phyloP scores from a whole-genome alignment of 352 stramenopile species.

The Achlya hypogyna region DNA sequence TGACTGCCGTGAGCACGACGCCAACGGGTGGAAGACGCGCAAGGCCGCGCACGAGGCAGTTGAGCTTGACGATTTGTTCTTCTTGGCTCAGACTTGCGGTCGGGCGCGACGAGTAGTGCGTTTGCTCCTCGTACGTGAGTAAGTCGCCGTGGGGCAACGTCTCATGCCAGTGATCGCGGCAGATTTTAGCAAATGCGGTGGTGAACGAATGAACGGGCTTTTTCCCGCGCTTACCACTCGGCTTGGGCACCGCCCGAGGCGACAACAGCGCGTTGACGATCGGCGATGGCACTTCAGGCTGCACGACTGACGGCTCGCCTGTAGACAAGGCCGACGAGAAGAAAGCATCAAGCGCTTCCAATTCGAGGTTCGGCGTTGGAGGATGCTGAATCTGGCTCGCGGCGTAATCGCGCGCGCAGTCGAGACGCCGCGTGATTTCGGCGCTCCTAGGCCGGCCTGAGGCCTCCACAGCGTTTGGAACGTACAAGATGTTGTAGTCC shows the following conservation, averaged over 20 bases:
- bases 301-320: background rate
- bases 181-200: slow-evolving; percentile 11
- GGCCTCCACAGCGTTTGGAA: background rate
- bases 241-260: background rate
- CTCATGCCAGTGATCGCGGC: slow-evolving; percentile 12
- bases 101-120: slow-evolving; percentile 8
- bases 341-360: slow-evolving; percentile 11
- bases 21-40: slow-evolving; percentile 4
- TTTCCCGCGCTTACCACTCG: background rate
- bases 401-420: background rate
- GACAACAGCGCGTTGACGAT: background rate
- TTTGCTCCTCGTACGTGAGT: slow-evolving; percentile 20
- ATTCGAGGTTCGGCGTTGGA: background rate
- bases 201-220: background rate
- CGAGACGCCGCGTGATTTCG: slow-evolving; percentile 2
- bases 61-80: slow-evolving; percentile 10
- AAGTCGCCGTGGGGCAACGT: slow-evolving; percentile 18
- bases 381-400: background rate
- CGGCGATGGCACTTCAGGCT: too few species aligned
- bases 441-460: background rate
- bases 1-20: background rate
- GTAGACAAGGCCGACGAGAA: slow-evolving; percentile 5
- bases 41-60: slow-evolving; percentile 13
- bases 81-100: background rate
- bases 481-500: background rate